Evolutionary conservation across 768 basidiomycete species (phyloP).

Genomic region (Pleurotus cornucopiae): DNA sequence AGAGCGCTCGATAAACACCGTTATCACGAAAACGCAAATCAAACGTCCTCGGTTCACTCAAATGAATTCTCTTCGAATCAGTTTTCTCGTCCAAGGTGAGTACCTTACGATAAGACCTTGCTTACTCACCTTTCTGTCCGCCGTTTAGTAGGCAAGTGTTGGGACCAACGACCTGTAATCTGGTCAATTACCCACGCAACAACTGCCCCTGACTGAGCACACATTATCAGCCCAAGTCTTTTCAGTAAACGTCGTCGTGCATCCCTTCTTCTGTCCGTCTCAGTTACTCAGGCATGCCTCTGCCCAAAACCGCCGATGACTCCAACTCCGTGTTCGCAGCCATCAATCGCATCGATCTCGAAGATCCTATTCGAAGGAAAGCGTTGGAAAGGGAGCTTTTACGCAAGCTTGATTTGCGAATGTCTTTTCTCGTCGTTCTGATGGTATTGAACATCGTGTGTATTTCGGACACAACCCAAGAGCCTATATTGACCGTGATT

Average conservation of each 20-base stretch:
- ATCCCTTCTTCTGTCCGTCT: not conserved
- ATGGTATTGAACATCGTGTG: slow-evolving; percentile 20
- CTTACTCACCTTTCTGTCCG: too few relatives aligned
- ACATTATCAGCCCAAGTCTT: not conserved
- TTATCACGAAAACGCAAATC: not conserved
- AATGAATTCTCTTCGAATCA: not conserved
- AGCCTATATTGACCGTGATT: not conserved
- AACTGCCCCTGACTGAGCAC: not conserved
- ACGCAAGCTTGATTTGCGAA: slow-evolving; percentile 45
- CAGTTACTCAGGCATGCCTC: not conserved
- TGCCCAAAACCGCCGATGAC: slow-evolving; percentile 1
- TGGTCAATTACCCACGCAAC: not conserved
- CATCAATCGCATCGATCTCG: slow-evolving; percentile 1
- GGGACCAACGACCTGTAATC: not conserved
- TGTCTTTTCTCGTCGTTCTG: slow-evolving; percentile 36
- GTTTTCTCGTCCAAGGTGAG: not conserved
- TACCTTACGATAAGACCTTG: too few relatives aligned
- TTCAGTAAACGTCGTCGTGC: not conserved
- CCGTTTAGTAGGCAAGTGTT: too few relatives aligned
- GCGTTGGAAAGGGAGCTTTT: slow-evolving; percentile 32
- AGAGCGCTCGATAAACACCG: not conserved
- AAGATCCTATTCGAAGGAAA: slow-evolving; percentile 6
- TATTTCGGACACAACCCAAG: not conserved
- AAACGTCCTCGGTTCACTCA: not conserved
- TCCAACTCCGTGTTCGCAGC: not conserved